A percentile compares a stretch with the other conserved stretches of the same genome.
Evolutionary conservation across 257 asterid species (phyloP).

Genomic region (Solanum ossicruentum): DNA sequence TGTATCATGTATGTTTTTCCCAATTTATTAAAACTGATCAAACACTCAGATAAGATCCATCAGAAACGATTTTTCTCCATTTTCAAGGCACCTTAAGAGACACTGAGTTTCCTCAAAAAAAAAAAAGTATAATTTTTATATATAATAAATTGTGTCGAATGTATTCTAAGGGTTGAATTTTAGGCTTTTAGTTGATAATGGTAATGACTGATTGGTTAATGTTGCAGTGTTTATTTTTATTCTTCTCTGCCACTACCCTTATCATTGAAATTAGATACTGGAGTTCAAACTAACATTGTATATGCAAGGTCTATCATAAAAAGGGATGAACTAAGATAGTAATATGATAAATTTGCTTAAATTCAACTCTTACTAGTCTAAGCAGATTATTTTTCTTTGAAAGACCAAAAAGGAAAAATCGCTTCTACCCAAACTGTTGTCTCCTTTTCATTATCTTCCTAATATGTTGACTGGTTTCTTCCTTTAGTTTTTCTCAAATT

Average conservation of each 20-base stretch:
- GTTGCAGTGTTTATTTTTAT: not conserved
- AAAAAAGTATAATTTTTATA: not conserved
- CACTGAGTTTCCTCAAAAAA: not conserved
- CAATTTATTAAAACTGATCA: not conserved
- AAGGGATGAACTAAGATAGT: not conserved
- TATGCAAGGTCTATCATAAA: not conserved
- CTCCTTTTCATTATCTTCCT: not conserved
- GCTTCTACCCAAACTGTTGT: not conserved
- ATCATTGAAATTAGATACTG: not conserved
- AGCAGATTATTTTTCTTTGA: not conserved
- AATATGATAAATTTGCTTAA: not conserved
- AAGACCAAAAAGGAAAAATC: not conserved
- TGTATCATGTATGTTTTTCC: not conserved
- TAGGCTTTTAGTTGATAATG: not conserved
- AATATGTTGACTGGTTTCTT: not conserved
- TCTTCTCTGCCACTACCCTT: not conserved
- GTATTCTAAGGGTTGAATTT: not conserved
- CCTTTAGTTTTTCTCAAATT: not conserved
- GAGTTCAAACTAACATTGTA: not conserved
- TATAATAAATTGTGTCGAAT: not conserved
- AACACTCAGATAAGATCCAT: not conserved
- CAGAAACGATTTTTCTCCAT: not conserved
- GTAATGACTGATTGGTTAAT: not conserved
- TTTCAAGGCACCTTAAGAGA: not conserved
- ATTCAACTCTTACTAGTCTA: not conserved